Evolutionary conservation across 2,329 filamentous ascomycete species (phyloP), one percentile per base, ranked within the genome.

Genomic region (Colletotrichum orbiculare): DNA sequence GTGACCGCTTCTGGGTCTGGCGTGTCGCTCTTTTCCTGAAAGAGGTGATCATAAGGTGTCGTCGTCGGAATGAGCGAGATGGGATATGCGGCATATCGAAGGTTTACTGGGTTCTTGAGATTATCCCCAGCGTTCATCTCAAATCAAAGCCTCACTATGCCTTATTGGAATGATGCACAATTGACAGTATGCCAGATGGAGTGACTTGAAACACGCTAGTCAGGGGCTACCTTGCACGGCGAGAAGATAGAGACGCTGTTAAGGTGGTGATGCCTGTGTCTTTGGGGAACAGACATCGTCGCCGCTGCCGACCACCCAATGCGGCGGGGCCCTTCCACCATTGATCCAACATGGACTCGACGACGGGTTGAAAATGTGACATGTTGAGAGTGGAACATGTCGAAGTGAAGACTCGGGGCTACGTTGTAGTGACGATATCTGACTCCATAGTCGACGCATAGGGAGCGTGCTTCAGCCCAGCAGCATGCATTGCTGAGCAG

Each of bases 181-280:
- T 45, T 59, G 54, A 50, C 59, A 37, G 66, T 69, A 68, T 49
- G 33, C 63, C 67, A 34, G 39, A 62, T 58, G 13, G 8, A 42
- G 63, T 45, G 45, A 68, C 52, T 58, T 69, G 68, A 69, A 69
- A 69, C 68, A 47, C 63, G 66, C 63, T 67, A 68, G 55, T 38
- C 68, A 46, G 37, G 68, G 68, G 37, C 17, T 1, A 12, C 60
- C 64, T 54, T 63, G 62, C 54, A 10, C 48, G 37, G 42, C 49
- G 49, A 60, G 35, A n/a, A 54, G 48, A 66, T 66, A 66, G 54
- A 39, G 43, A 54, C 60, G 38, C 54, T 53, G 41, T 63, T 60
- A 54, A 67, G 67, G 64, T 65, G 64, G 64, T 53, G 67, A 67
- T 56, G 53, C 57, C 52, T 47, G 39, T 55, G 46, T 45, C 35